Evolutionary conservation across 1,139 yeast genomes (phyloP).

Genomic region (Debaryomycetaceae sp.): DNA sequence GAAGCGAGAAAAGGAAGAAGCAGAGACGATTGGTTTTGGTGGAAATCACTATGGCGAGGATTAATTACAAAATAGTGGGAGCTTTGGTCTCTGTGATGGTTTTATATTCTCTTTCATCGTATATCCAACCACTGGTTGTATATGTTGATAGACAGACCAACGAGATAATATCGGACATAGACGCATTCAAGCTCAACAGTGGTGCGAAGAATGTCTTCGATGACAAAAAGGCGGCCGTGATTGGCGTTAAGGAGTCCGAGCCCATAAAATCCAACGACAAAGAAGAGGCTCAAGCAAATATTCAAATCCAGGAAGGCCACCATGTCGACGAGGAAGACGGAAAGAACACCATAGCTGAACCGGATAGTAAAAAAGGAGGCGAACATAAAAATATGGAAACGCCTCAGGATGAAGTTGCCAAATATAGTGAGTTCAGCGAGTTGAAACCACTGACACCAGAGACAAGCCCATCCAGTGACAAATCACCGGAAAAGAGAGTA

Average conservation of each 20-base stretch:
- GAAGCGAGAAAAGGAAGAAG: too few species aligned
- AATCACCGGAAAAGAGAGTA: slow-evolving; percentile 23
- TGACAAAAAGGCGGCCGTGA: slow-evolving; percentile 2
- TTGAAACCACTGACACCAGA: slow-evolving; percentile 1
- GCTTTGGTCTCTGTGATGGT: slow-evolving; percentile 16
- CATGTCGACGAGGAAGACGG: slow-evolving; percentile 3
- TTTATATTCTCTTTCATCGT: slow-evolving; percentile 14
- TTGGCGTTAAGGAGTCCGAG: not conserved
- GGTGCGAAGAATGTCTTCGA: slow-evolving; percentile 1
- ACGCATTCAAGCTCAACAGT: not conserved
- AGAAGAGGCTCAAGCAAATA: slow-evolving; percentile 5
- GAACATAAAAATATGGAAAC: not conserved
- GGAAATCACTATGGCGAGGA: slow-evolving; percentile 15
- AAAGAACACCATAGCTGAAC: not conserved
- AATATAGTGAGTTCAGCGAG: not conserved
- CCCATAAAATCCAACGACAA: not conserved
- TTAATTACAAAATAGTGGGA: slow-evolving; percentile 15
- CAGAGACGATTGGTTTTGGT: too few species aligned
- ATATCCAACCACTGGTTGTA: slow-evolving; percentile 17
- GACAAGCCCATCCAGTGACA: not conserved
- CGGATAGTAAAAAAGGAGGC: not conserved
- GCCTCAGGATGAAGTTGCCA: not conserved
- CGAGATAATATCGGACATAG: slow-evolving; percentile 12
- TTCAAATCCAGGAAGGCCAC: slow-evolving; percentile 8
- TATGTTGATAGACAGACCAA: slow-evolving; percentile 24